phyloP scores from a whole-genome alignment of 768 basidiomycete species.

The Cubamyces lactineus region DNA sequence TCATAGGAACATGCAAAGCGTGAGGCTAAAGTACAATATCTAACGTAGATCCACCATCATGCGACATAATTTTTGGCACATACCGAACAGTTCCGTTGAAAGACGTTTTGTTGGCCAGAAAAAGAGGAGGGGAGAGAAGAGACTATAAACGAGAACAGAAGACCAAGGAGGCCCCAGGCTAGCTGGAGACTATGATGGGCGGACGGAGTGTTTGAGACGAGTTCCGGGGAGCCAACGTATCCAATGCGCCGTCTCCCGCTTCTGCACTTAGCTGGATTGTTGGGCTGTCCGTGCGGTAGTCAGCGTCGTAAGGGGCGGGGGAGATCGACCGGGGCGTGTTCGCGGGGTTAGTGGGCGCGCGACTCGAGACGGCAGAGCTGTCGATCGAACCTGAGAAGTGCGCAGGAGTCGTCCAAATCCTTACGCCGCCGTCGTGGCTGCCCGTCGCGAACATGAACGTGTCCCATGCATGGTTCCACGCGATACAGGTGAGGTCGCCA shows the following conservation, averaged over 20 bases:
- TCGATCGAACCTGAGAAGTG: conserved; percentile 10
- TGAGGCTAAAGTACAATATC: conserved; percentile 8
- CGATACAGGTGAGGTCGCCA: conserved; percentile 74
- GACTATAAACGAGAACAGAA: not conserved
- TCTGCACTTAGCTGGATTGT: not conserved
- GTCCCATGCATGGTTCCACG: conserved; percentile 74
- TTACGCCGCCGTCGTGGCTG: conserved; percentile 73
- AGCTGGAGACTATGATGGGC: not conserved
- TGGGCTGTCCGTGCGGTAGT: conserved; percentile 24
- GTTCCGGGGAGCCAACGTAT: not conserved
- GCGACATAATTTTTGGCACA: conserved; percentile 11
- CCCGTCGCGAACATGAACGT: conserved; percentile 77
- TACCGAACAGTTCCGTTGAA: conserved; percentile 2
- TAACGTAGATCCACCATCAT: conserved; percentile 3
- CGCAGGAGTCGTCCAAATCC: conserved; percentile 60
- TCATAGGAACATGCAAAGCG: conserved; percentile 1
- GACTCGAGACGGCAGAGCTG: conserved; percentile 15
- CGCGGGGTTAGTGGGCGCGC: conserved; percentile 12
- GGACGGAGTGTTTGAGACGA: too few relatives aligned
- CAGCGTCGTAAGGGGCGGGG: conserved; percentile 23
- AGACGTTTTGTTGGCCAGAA: not conserved
- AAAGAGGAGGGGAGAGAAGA: not conserved
- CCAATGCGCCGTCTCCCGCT: not conserved
- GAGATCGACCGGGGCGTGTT: conserved; percentile 26
- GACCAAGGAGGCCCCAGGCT: not conserved